Evolutionary conservation across 1,139 yeast genomes (phyloP).

Genomic region (Sugiyamaella pinicola): DNA sequence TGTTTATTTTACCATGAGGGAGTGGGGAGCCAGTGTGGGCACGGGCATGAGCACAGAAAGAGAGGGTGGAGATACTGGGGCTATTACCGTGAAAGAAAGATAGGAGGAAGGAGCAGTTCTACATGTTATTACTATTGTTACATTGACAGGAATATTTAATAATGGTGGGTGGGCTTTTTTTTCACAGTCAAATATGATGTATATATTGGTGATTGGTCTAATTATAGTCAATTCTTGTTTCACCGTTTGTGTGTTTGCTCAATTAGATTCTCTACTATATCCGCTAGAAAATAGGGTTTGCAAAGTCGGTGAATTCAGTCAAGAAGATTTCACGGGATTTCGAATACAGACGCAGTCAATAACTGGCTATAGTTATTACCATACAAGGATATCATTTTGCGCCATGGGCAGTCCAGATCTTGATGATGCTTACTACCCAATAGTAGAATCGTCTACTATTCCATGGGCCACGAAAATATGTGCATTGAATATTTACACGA

Average conservation of each 20-base stretch:
- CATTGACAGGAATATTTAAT: neutral
- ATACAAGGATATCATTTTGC: conserved; percentile 23
- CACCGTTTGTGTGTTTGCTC: conserved; percentile 1
- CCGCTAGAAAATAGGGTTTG: conserved; percentile 20
- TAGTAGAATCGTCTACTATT: conserved; percentile 2
- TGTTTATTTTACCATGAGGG: neutral
- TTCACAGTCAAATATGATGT: conserved; percentile 7
- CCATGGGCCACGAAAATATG: conserved; percentile 24
- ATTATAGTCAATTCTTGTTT: neutral
- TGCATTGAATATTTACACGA: conserved; percentile 9
- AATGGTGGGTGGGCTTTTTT: neutral
- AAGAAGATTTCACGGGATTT: conserved; percentile 30
- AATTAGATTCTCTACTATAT: conserved; percentile 14
- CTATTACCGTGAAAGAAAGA: neutral
- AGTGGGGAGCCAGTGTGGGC: neutral
- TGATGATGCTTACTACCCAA: conserved; percentile 33
- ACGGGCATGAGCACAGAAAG: no score
- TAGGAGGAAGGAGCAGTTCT: neutral
- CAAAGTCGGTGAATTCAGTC: conserved; percentile 17
- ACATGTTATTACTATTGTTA: neutral
- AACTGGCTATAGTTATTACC: conserved; percentile 22
- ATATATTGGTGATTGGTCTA: conserved; percentile 1
- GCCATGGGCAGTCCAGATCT: conserved; percentile 24
- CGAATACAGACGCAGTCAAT: conserved; percentile 35
- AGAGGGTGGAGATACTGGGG: no score